Conservation (phyloP, 495 filamentous ascomycete species). For the Talaromyces wortmannii region DNA sequence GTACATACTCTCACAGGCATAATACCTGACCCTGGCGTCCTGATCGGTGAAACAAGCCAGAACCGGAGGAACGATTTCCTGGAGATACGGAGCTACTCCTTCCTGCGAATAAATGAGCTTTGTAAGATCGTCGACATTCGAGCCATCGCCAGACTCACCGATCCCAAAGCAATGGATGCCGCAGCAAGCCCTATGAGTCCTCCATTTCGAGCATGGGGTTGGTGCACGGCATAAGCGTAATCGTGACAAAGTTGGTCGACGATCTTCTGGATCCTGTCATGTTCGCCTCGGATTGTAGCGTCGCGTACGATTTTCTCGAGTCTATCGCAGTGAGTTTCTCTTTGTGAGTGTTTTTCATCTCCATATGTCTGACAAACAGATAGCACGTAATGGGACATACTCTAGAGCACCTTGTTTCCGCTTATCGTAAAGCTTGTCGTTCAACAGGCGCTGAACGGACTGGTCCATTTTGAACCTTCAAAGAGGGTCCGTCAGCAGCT, state of each 20-base stretch:
- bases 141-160: constrained; percentile 48
- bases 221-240: constrained; percentile 95
- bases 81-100: constrained; percentile 85
- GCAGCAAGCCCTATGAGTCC: constrained; percentile 95
- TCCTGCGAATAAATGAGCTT: constrained; percentile 34
- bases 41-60: constrained; percentile 98
- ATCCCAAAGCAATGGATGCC: constrained; percentile 90
- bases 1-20: constrained; percentile 99
- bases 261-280: constrained; percentile 72
- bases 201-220: constrained; percentile 94
- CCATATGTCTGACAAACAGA: not conserved
- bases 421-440: constrained; percentile 98
- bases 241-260: constrained; percentile 96
- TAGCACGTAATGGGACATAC: constrained; percentile 46
- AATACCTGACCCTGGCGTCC: constrained; percentile 96
- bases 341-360: not conserved
- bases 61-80: constrained; percentile 91
- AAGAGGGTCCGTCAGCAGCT: not conserved
- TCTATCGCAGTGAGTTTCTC: constrained; percentile 33
- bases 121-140: not conserved
- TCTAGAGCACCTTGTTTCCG: constrained; percentile 94
- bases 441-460: constrained; percentile 81
- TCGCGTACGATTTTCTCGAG: constrained; percentile 90
- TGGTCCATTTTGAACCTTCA: constrained; percentile 61
- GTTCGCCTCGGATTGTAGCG: constrained; percentile 65